Evolutionary conservation across 495 filamentous ascomycete genomes (phyloP).

Genomic region (Podospora pseudocomata): DNA sequence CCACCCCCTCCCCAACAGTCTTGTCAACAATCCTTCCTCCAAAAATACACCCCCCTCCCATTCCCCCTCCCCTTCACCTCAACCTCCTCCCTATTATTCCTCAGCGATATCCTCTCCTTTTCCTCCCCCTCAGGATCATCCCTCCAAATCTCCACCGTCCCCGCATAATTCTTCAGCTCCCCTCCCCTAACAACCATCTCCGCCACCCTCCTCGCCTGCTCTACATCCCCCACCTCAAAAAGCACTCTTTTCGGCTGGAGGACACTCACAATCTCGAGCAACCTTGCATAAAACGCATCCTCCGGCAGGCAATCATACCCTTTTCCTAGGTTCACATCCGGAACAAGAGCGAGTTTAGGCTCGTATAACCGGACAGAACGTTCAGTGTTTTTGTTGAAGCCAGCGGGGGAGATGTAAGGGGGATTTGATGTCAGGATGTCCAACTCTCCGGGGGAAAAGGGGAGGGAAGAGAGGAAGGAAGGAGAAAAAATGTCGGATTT

Average conservation of each 20-base stretch:
- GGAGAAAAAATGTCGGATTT: slow-evolving; percentile 53
- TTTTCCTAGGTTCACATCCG: slow-evolving; percentile 14
- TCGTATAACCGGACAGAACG: slow-evolving; percentile 78
- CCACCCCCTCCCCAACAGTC: no score
- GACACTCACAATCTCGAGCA: slow-evolving; percentile 41
- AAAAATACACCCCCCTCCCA: slow-evolving; percentile 36
- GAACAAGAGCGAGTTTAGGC: slow-evolving; percentile 75
- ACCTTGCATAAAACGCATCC: slow-evolving; percentile 57
- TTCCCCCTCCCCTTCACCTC: slow-evolving; percentile 33
- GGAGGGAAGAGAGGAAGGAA: slow-evolving; percentile 16
- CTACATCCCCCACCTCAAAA: slow-evolving; percentile 56
- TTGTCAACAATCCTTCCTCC: not conserved
- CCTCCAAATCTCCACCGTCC: slow-evolving; percentile 27
- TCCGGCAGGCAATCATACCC: slow-evolving; percentile 31
- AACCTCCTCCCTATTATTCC: slow-evolving; percentile 16
- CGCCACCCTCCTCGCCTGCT: slow-evolving; percentile 58
- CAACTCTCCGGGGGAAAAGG: slow-evolving; percentile 26
- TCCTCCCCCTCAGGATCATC: slow-evolving; percentile 18
- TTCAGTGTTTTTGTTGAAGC: slow-evolving; percentile 55
- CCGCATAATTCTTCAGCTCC: slow-evolving; percentile 1
- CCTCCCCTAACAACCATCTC: slow-evolving; percentile 30
- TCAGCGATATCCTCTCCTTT: slow-evolving; percentile 17
- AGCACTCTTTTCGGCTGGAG: slow-evolving; percentile 44
- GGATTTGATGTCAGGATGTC: slow-evolving; percentile 87
- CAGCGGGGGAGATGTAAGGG: slow-evolving; percentile 71